Base-by-base conservation (phyloP, 2,329 filamentous ascomycete genomes). In the Colletotrichum costaricense region DNA sequence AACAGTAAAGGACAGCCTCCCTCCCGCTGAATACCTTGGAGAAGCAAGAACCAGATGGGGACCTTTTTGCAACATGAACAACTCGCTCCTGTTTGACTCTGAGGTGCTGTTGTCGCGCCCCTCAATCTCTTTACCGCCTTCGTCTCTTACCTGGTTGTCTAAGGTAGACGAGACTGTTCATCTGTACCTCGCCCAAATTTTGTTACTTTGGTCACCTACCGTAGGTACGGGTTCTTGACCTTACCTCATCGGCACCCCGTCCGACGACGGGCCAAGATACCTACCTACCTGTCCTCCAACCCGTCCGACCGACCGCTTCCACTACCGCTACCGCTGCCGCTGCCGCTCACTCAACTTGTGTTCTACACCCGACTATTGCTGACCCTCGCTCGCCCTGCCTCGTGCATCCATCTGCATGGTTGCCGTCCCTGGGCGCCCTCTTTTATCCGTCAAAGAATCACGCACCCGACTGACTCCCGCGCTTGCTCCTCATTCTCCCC, bases 361-460 rank as follows among this genome's bases (percentile, higher is more conserved):
- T 42, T 19, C 38, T 42, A 42, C 16, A 42, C 38, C 12, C 16
- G 6, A 42, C 38, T 42, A 42, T 67, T 54, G 46, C 38, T 58
- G 24, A 33, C 58, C 59, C 66, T 73, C 59, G 52, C 56, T 67
- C 52, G 54, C 35, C 33, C 66, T 55, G 46, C 33, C 70, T 55
- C 19, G 42, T 22, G 59, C 70, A 55, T 64, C 66, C 70, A 55
- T 64, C 66, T 73, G 65, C 66, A 63, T 59, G 52, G 30, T 63
- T 59, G 42, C 33, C 54, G 54, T 64, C 26, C 66, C 55, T 70
- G 58, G 65, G 49, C 52, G 69, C 65, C 24, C 63, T 69, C 65
- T 63, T 63, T 69, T 68, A 58, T 69, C 66, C 65, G 58, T 55
- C 65, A 35, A 66, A 59, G 65, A 72, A 67, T 58, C 35, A 35